phyloP scores from a whole-genome alignment of 2,329 filamentous ascomycete species.

The Pseudodiploospora longispora region DNA sequence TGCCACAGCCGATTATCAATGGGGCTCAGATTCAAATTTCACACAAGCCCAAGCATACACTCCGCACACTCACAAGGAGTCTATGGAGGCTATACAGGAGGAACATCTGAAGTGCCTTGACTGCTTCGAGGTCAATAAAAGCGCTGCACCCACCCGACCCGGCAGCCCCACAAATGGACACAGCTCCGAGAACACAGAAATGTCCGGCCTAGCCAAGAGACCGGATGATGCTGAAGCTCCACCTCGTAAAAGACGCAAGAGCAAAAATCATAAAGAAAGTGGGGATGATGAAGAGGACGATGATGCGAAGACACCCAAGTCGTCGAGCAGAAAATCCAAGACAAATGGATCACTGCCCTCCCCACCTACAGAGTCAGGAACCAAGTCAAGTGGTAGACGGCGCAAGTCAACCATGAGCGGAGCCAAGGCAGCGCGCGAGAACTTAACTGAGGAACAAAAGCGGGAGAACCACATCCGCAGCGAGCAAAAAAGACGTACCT shows the following conservation, averaged over 20 bases:
- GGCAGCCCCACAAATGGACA: constrained; percentile 41
- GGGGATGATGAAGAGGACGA: constrained; percentile 34
- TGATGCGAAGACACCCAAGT: constrained; percentile 21
- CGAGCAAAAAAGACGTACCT: constrained; percentile 75
- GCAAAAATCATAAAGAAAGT: constrained; percentile 37
- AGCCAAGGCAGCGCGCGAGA: constrained; percentile 51
- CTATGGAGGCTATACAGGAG: constrained; percentile 47
- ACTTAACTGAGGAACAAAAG: constrained; percentile 75
- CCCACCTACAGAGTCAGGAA: constrained; percentile 19
- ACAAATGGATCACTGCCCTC: constrained; percentile 24
- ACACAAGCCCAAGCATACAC: constrained; percentile 49
- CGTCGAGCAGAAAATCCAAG: constrained; percentile 39
- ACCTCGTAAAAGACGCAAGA: constrained; percentile 47
- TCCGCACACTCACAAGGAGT: constrained; percentile 47
- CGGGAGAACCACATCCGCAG: constrained; percentile 80
- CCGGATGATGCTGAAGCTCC: constrained; percentile 31
- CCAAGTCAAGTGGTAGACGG: constrained; percentile 32
- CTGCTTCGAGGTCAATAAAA: constrained; percentile 49
- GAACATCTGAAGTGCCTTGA: constrained; percentile 48
- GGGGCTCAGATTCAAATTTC: constrained; percentile 64
- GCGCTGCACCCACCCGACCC: constrained; percentile 50
- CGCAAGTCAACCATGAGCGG: constrained; percentile 39
- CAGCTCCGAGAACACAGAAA: constrained; percentile 6
- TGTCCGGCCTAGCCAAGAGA: constrained; percentile 21
- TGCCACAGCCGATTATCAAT: constrained; percentile 44